Percentiles rank a stretch among this genome's conserved stretches.
Conservation (phyloP, 352 stramenopile genomes). For the Pythium dissimile region DNA sequence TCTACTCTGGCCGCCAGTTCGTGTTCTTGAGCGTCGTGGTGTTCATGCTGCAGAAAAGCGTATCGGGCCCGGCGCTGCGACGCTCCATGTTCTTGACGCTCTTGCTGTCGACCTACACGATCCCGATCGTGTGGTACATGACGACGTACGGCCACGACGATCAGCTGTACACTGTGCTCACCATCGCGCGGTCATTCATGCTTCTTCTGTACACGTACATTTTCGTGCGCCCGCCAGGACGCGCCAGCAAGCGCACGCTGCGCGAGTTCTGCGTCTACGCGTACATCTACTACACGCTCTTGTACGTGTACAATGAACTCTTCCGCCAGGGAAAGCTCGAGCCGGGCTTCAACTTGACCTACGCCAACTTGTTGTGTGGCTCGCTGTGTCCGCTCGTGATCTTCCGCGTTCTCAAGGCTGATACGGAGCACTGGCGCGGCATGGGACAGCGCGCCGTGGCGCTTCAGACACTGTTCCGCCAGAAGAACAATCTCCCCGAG, state of each 20-base stretch:
- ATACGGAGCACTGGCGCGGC: constrained; percentile 27
- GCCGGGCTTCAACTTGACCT: constrained; percentile 55
- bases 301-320: constrained; percentile 36
- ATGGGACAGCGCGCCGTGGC: constrained; percentile 21
- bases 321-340: constrained; percentile 48
- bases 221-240: constrained; percentile 7
- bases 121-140: constrained; percentile 24
- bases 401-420: constrained; percentile 33
- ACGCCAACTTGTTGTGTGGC: constrained; percentile 31
- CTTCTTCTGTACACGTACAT: constrained; percentile 20
- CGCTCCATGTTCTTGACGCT: constrained; percentile 41
- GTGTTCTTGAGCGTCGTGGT: constrained; percentile 42
- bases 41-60: constrained; percentile 56
- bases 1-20: constrained; percentile 55
- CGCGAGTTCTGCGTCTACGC: constrained; percentile 12
- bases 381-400: constrained; percentile 29
- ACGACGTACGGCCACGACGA: constrained; percentile 13
- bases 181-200: constrained; percentile 5
- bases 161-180: neutral
- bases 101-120: constrained; percentile 28
- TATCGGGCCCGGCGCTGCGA: constrained; percentile 39
- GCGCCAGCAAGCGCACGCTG: constrained; percentile 12
- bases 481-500: constrained; percentile 30
- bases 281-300: constrained; percentile 16
- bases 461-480: constrained; percentile 25